Percentiles rank a stretch among this genome's conserved stretches.
Conservation (phyloP, 495 filamentous ascomycete genomes). For the Aspergillus nidulans region DNA sequence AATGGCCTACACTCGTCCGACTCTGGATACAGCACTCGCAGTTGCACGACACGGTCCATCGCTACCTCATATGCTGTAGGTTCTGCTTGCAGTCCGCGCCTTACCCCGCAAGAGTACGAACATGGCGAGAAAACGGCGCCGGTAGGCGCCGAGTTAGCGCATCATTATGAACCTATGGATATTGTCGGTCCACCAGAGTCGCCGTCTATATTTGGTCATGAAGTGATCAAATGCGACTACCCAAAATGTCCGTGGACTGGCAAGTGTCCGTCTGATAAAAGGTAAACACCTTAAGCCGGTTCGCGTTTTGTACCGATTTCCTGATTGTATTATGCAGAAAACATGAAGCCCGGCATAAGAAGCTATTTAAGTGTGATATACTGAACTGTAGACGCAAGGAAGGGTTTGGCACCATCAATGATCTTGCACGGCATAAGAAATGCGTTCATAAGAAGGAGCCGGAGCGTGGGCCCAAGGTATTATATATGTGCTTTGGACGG, state of each 20-base stretch:
- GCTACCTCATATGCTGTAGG: constrained; percentile 28
- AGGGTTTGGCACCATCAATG: constrained; percentile 81
- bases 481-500: constrained; percentile 62
- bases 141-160: constrained; percentile 9
- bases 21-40: constrained; percentile 59
- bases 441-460: constrained; percentile 60
- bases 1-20: constrained; percentile 50
- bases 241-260: constrained; percentile 35
- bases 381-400: constrained; percentile 53
- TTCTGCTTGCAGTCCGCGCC: constrained; percentile 26
- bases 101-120: constrained; percentile 23
- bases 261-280: constrained; percentile 41
- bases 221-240: constrained; percentile 32
- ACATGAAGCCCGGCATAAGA: constrained; percentile 72
- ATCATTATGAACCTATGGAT: constrained; percentile 11
- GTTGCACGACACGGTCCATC: constrained; percentile 44
- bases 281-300: constrained; percentile 16
- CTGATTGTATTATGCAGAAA: constrained; percentile 52
- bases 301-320: neutral
- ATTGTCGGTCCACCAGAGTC: constrained; percentile 16
- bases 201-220: constrained; percentile 18
- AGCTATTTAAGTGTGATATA: constrained; percentile 64
- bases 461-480: constrained; percentile 49
- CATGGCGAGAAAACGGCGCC: constrained; percentile 18
- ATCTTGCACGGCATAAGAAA: constrained; percentile 68